phyloP scores from a whole-genome alignment of 1,284 basidiomycete genomes.

The Coniferiporia sulphurascens region DNA sequence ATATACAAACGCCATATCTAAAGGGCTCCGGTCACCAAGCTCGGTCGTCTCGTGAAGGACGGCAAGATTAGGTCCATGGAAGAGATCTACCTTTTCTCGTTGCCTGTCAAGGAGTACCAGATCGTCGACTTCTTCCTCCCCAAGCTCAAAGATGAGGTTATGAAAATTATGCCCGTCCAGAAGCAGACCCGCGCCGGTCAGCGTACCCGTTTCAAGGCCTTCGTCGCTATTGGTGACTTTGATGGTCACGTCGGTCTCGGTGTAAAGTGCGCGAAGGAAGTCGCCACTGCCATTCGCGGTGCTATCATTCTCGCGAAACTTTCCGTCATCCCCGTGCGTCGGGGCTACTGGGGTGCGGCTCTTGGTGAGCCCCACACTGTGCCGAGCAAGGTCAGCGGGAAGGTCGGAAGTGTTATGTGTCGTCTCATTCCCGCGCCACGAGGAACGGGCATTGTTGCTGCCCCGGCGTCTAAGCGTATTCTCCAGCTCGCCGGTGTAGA shows the following conservation, averaged over 20 bases:
- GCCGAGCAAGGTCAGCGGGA: slow-evolving; percentile 96
- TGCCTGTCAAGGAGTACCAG: slow-evolving; percentile 98
- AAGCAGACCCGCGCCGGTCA: slow-evolving; percentile 99
- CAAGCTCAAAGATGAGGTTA: slow-evolving; percentile 98
- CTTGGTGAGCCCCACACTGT: slow-evolving; percentile 99
- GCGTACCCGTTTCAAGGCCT: slow-evolving; percentile 99
- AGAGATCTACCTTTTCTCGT: slow-evolving; percentile 99
- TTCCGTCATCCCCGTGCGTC: slow-evolving; percentile 91
- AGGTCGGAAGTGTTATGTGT: slow-evolving; percentile 99
- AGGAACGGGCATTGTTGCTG: slow-evolving; percentile 99
- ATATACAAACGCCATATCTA: not conserved
- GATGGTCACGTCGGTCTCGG: slow-evolving; percentile 99
- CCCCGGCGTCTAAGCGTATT: slow-evolving; percentile 95
- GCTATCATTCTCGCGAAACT: slow-evolving; percentile 98
- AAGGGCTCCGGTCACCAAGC: slow-evolving; percentile 98
- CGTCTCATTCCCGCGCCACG: slow-evolving; percentile 97
- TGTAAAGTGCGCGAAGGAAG: slow-evolving; percentile 99
- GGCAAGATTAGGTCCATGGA: slow-evolving; percentile 99
- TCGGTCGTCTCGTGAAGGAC: slow-evolving; percentile 98
- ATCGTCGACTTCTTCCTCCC: slow-evolving; percentile 98
- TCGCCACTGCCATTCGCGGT: slow-evolving; percentile 98
- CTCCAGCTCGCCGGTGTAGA: slow-evolving; percentile 97
- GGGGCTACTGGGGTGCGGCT: slow-evolving; percentile 99
- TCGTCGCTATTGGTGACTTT: slow-evolving; percentile 98
- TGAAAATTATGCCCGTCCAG: slow-evolving; percentile 99